A percentile compares a stretch with the other conserved stretches of the same genome.
Evolutionary conservation across 139 green algal species (phyloP).

Genomic region (Eudorina sp.): DNA sequence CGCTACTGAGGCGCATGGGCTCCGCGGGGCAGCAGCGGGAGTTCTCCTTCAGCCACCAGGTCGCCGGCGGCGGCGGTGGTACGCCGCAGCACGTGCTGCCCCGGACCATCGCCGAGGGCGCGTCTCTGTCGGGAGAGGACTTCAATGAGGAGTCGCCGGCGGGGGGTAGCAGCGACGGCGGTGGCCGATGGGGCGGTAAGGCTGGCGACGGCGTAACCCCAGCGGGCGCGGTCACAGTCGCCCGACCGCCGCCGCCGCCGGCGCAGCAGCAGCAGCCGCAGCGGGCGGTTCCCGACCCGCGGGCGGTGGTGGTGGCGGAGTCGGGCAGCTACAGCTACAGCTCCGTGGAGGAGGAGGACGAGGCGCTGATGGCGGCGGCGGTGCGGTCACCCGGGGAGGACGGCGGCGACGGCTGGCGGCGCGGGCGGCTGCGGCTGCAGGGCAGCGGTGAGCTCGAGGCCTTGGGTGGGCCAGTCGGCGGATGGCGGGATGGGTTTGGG

Average conservation of each 20-base stretch:
- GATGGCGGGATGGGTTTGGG: too few species aligned
- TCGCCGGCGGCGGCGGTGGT: not conserved
- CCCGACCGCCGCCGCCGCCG: not conserved
- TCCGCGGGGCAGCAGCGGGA: not conserved
- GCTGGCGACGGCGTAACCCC: not conserved
- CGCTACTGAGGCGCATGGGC: not conserved
- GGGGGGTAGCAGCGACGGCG: not conserved
- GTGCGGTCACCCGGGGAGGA: not conserved
- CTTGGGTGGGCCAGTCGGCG: too few species aligned
- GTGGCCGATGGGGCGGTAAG: not conserved
- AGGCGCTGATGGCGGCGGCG: not conserved
- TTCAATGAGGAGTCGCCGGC: too few species aligned
- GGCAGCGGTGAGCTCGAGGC: too few species aligned
- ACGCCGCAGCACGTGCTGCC: not conserved
- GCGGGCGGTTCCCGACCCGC: constrained; percentile 10
- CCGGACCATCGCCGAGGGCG: not conserved
- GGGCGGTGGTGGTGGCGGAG: not conserved
- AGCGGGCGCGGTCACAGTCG: not conserved
- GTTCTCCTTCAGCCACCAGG: not conserved
- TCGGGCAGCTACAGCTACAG: not conserved
- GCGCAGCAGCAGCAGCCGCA: not conserved
- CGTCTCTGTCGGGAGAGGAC: not conserved
- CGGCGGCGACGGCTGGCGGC: not conserved
- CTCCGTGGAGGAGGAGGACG: constrained; percentile 23
- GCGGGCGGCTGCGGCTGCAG: not conserved